These are phyloP conservation scores for Aegilops sharonensis DNA, from an alignment of 176 grass and related monocot species.

Conservation along the genomic window DNA sequence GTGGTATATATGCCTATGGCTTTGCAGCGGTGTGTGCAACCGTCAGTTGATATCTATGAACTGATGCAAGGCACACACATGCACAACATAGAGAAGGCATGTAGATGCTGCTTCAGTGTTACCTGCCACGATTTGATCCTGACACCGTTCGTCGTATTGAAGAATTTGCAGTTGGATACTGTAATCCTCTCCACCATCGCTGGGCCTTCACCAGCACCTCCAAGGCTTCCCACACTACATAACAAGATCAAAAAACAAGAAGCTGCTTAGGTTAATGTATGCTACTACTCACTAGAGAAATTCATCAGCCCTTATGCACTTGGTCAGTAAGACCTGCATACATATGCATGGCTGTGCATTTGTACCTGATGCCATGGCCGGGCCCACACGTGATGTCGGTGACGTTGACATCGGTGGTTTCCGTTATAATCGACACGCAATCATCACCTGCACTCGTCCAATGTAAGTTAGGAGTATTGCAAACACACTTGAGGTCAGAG, in stretches of 20 bases:
- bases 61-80: not conserved
- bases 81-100: not conserved
- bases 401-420: conserved; percentile 34
- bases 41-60: not conserved
- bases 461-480: not conserved
- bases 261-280: not conserved
- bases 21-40: not conserved
- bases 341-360: not conserved
- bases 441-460: conserved; percentile 58
- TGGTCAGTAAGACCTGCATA: not conserved
- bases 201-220: not conserved
- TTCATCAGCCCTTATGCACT: not conserved
- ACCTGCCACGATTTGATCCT: conserved; percentile 88
- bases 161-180: conserved; percentile 48
- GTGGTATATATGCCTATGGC: not conserved
- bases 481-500: too few species aligned
- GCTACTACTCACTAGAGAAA: conserved; percentile 10
- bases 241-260: not conserved
- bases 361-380: conserved; percentile 84
- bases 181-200: conserved; percentile 41
- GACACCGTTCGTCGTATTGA: conserved; percentile 42
- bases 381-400: conserved; percentile 49
- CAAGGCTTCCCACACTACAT: conserved; percentile 75
- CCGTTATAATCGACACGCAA: conserved; percentile 52
- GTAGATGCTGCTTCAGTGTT: not conserved